These are phyloP conservation scores for Aspergillus sp. DNA, from an alignment of 2,329 filamentous ascomycete species.

Conservation along the genomic window DNA sequence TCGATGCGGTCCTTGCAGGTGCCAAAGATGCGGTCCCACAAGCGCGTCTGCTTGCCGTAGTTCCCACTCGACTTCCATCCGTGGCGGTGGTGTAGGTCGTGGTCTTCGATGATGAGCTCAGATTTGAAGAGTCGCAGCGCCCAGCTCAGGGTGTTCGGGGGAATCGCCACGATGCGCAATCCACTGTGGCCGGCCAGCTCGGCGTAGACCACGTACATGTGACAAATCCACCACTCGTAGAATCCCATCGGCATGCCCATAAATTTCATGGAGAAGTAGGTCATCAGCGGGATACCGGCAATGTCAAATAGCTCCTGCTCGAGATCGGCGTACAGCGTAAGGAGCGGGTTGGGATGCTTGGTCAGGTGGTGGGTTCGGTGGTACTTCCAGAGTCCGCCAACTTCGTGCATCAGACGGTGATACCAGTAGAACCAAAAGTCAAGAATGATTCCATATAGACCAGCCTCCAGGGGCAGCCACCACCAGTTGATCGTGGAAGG, in stretches of 20 bases:
- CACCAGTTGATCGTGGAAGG: conserved; percentile 31
- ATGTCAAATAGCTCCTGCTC: conserved; percentile 48
- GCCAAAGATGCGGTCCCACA: conserved; percentile 41
- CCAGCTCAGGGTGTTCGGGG: conserved; percentile 36
- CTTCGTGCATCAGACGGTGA: conserved; percentile 45
- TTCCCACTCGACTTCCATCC: conserved; percentile 41
- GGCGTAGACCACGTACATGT: conserved; percentile 45
- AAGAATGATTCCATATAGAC: conserved; percentile 44
- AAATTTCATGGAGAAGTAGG: conserved; percentile 37
- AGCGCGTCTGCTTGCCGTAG: conserved; percentile 42
- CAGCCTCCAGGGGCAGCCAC: conserved; percentile 42
- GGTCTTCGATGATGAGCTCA: conserved; percentile 46
- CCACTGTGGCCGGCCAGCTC: conserved; percentile 24
- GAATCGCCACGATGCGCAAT: conserved; percentile 34
- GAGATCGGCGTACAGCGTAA: conserved; percentile 44
- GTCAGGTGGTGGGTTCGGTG: conserved; percentile 49
- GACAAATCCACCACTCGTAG: conserved; percentile 50
- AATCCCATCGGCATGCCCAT: conserved; percentile 47
- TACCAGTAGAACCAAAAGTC: conserved; percentile 46
- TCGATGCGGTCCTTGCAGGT: conserved; percentile 40
- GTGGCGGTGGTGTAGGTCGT: conserved; percentile 41
- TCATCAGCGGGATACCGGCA: conserved; percentile 41
- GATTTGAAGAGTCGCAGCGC: conserved; percentile 32
- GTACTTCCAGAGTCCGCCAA: conserved; percentile 42
- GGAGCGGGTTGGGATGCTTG: conserved; percentile 46